Conservation (phyloP, 2,329 filamentous ascomycete species). For the Aspergillus persii region DNA sequence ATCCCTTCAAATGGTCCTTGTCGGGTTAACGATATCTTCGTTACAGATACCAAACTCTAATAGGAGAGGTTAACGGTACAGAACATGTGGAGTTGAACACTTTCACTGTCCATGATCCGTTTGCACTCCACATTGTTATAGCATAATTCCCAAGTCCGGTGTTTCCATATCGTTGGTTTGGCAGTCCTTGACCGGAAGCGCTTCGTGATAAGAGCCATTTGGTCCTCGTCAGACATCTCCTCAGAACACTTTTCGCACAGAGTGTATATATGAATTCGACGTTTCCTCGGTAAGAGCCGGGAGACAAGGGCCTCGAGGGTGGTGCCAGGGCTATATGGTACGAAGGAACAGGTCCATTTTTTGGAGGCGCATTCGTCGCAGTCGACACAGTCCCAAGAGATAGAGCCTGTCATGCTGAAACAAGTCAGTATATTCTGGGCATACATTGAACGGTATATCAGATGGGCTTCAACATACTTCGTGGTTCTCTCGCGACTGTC, state of each 20-base stretch:
- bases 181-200: neutral
- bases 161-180: neutral
- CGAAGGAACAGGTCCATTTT: neutral
- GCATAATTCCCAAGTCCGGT: neutral
- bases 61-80: neutral
- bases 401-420: neutral
- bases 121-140: neutral
- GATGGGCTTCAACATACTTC: neutral
- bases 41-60: neutral
- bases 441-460: neutral
- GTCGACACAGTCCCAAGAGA: neutral
- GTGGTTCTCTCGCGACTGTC: too few species aligned
- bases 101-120: neutral
- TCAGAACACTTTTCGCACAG: too few species aligned
- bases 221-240: neutral
- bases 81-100: neutral
- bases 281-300: neutral
- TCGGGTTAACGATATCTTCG: neutral
- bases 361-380: neutral
- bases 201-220: neutral
- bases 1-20: too few species aligned
- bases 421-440: neutral
- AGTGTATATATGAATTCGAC: too few species aligned
- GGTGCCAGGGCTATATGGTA: neutral
- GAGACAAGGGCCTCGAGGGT: neutral